These are phyloP conservation scores for Aspergillus transmontanensis DNA, from an alignment of 2,329 filamentous ascomycete species.

Conservation along the genomic window DNA sequence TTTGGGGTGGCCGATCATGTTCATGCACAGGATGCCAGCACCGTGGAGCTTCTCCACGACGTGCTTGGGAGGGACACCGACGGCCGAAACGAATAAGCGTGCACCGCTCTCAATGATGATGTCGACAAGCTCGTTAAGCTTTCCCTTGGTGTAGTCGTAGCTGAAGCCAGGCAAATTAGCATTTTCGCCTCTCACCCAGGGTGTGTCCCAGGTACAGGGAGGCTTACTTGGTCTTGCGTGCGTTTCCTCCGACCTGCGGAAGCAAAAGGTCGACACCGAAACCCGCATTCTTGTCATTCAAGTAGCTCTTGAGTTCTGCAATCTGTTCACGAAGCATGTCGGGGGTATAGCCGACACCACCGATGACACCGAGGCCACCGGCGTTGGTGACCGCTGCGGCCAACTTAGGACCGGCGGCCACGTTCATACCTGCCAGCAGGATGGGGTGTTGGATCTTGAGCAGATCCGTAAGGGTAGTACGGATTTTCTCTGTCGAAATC, in stretches of 20 bases:
- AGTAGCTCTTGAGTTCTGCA: slow-evolving; percentile 74
- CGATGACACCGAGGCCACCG: slow-evolving; percentile 93
- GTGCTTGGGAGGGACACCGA: slow-evolving; percentile 85
- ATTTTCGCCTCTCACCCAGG: slow-evolving; percentile 2
- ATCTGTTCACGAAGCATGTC: slow-evolving; percentile 97
- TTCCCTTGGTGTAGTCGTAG: slow-evolving; percentile 99
- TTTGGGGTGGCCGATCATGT: slow-evolving; percentile 99
- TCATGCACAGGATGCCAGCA: slow-evolving; percentile 92
- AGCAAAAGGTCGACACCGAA: slow-evolving; percentile 62
- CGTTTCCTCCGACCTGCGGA: slow-evolving; percentile 90
- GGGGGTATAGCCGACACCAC: slow-evolving; percentile 87
- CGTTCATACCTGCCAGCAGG: slow-evolving; percentile 97
- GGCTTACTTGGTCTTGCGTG: slow-evolving; percentile 85
- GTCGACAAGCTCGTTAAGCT: slow-evolving; percentile 85
- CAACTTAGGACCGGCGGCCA: slow-evolving; percentile 92
- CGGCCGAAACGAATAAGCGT: slow-evolving; percentile 93
- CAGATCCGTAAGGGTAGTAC: slow-evolving; percentile 90
- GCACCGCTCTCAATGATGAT: slow-evolving; percentile 91
- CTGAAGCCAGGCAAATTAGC: slow-evolving; percentile 50
- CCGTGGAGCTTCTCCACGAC: slow-evolving; percentile 90
- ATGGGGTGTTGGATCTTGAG: slow-evolving; percentile 97
- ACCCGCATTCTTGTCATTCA: slow-evolving; percentile 25
- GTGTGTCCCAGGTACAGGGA: background rate
- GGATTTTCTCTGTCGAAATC: slow-evolving; percentile 70
- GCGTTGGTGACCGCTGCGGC: slow-evolving; percentile 97